A percentile compares a stretch with the other conserved stretches of the same genome.
Conservation (phyloP, 163 green algal species). For the Chloroidium sp. region DNA sequence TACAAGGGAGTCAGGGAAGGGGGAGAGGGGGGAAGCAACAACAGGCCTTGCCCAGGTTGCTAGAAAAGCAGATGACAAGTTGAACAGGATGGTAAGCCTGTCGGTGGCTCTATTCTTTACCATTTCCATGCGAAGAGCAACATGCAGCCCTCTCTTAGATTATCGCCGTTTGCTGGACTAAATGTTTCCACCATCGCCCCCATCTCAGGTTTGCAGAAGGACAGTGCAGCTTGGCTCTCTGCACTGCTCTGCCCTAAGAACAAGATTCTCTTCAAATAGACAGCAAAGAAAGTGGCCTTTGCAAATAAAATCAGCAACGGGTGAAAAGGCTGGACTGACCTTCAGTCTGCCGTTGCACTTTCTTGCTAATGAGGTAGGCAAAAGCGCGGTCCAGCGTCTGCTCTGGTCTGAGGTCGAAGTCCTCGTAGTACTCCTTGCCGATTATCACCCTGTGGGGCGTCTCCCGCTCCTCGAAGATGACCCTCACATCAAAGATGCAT, state of each 20-base stretch:
- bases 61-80: too few species aligned
- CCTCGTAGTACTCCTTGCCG: conserved; percentile 61
- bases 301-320: background rate
- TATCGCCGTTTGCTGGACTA: too few species aligned
- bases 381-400: conserved; percentile 48
- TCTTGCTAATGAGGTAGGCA: conserved; percentile 55
- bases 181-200: too few species aligned
- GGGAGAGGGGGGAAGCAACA: too few species aligned
- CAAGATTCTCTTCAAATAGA: background rate
- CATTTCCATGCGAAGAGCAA: too few species aligned
- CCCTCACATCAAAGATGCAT: conserved; percentile 52
- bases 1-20: background rate
- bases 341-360: conserved; percentile 57
- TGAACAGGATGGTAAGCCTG: too few species aligned
- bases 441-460: conserved; percentile 64
- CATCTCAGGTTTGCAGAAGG: background rate
- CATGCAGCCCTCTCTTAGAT: too few species aligned
- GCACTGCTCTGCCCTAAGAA: background rate
- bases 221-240: too few species aligned
- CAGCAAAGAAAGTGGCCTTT: background rate
- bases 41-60: too few species aligned
- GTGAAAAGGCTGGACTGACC: conserved; percentile 10
- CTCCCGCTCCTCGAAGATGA: conserved; percentile 55
- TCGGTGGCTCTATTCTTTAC: too few species aligned
- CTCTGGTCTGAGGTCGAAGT: conserved; percentile 38